A percentile compares a stretch with the other conserved stretches of the same genome.
phyloP scores from a whole-genome alignment of 257 asterid species.

The Fraxinus pennsylvanica region DNA sequence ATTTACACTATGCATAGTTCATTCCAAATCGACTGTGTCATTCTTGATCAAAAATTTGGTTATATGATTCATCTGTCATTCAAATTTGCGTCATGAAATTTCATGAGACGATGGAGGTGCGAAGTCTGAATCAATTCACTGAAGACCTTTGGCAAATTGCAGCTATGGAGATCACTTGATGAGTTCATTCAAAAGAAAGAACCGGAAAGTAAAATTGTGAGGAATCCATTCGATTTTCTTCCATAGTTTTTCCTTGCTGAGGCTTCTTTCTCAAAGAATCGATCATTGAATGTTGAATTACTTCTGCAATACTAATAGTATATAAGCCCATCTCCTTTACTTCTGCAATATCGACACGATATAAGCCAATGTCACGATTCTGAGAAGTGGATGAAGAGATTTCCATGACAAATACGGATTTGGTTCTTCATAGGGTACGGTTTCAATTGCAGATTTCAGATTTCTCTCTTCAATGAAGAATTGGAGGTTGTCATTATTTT shows the following conservation, averaged over 20 bases:
- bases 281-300: slow-evolving; percentile 56
- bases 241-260: slow-evolving; percentile 43
- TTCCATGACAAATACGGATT: no score
- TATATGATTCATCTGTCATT: slow-evolving; percentile 45
- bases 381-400: no score
- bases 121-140: neutral
- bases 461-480: no score
- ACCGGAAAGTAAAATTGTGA: slow-evolving; percentile 68
- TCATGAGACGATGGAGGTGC: neutral
- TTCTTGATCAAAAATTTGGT: neutral
- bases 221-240: slow-evolving; percentile 71
- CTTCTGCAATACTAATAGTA: slow-evolving; percentile 48
- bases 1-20: no score
- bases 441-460: no score
- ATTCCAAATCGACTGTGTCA: neutral
- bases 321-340: slow-evolving; percentile 59
- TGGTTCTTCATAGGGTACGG: no score
- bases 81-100: slow-evolving; percentile 19
- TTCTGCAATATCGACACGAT: no score
- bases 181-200: slow-evolving; percentile 58
- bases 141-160: neutral
- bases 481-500: no score
- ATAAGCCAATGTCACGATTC: no score
- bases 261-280: slow-evolving; percentile 33
- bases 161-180: slow-evolving; percentile 22